phyloP scores from a whole-genome alignment of 2,329 filamentous ascomycete species.

The Verticillium isaacii region DNA sequence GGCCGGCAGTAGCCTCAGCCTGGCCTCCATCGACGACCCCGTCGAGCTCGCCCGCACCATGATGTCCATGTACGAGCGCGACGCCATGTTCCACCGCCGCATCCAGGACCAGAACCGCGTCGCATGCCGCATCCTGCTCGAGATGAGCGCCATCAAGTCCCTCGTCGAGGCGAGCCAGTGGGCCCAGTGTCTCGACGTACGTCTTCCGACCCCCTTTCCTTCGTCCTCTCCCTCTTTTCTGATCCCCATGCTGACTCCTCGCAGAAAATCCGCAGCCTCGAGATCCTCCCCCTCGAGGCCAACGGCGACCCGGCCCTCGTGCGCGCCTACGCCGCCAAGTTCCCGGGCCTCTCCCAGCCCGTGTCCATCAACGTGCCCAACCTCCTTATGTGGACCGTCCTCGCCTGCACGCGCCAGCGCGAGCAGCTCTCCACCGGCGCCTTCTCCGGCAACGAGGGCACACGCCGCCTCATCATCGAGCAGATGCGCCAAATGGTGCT shows the following conservation, averaged over 20 bases:
- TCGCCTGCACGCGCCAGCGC: slow-evolving; percentile 76
- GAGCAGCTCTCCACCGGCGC: slow-evolving; percentile 64
- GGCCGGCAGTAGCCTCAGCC: slow-evolving; percentile 53
- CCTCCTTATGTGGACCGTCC: slow-evolving; percentile 89
- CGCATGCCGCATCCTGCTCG: slow-evolving; percentile 51
- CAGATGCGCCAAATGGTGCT: slow-evolving; percentile 75
- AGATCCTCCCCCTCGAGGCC: slow-evolving; percentile 76
- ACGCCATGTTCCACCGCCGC: slow-evolving; percentile 55
- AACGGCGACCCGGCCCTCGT: slow-evolving; percentile 72
- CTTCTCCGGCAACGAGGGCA: slow-evolving; percentile 70
- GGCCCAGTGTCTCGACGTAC: slow-evolving; percentile 55
- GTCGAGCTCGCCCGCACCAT: slow-evolving; percentile 55
- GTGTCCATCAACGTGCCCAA: slow-evolving; percentile 88
- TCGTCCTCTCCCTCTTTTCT: background rate
- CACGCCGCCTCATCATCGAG: slow-evolving; percentile 58
- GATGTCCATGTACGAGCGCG: slow-evolving; percentile 59
- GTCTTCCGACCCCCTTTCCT: slow-evolving; percentile 20
- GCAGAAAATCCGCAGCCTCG: slow-evolving; percentile 67
- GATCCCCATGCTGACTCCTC: background rate
- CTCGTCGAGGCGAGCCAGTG: slow-evolving; percentile 50
- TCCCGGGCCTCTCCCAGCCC: slow-evolving; percentile 71
- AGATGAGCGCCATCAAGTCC: slow-evolving; percentile 58
- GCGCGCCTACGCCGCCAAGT: slow-evolving; percentile 74
- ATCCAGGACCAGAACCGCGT: slow-evolving; percentile 53
- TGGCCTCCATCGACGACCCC: slow-evolving; percentile 56